phyloP scores from a whole-genome alignment of 768 basidiomycete species.

The Hypsizygus marmoreus region DNA sequence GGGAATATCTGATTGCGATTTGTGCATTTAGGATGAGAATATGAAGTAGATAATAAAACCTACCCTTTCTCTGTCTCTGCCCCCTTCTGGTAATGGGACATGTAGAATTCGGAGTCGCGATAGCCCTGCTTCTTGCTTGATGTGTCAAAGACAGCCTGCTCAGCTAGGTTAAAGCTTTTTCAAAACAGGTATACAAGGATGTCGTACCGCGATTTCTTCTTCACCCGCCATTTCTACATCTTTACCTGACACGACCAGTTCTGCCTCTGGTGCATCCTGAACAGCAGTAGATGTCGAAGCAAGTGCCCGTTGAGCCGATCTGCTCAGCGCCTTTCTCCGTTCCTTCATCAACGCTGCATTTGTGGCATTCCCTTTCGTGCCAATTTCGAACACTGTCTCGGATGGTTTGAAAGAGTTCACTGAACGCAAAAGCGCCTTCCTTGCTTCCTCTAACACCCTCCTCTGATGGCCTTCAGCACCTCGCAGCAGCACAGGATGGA shows the following conservation, averaged over 20 bases:
- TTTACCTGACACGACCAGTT: slow-evolving; percentile 29
- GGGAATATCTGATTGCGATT: slow-evolving; percentile 78
- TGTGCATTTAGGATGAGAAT: slow-evolving; percentile 1
- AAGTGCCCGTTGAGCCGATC: slow-evolving; percentile 55
- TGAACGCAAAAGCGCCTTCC: slow-evolving; percentile 67
- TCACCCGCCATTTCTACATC: slow-evolving; percentile 77
- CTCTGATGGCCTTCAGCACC: slow-evolving; percentile 36
- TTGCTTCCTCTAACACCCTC: slow-evolving; percentile 51
- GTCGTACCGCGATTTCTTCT: slow-evolving; percentile 68
- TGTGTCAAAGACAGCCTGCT: slow-evolving; percentile 68
- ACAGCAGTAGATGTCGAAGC: slow-evolving; percentile 30
- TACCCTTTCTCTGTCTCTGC: slow-evolving; percentile 90
- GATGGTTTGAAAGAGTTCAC: slow-evolving; percentile 81
- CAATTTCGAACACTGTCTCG: slow-evolving; percentile 92
- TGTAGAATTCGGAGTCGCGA: slow-evolving; percentile 85
- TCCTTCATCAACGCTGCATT: slow-evolving; percentile 85
- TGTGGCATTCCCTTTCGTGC: slow-evolving; percentile 63
- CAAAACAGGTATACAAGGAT: background rate
- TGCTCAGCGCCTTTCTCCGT: slow-evolving; percentile 74
- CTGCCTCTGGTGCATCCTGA: slow-evolving; percentile 35
- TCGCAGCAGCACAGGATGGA: slow-evolving; percentile 71
- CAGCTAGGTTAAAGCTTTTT: slow-evolving; percentile 7
- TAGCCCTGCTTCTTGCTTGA: slow-evolving; percentile 54
- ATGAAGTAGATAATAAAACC: slow-evolving; percentile 19
- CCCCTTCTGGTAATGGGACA: slow-evolving; percentile 90